Percentiles rank a stretch among this genome's conserved stretches.
These are phyloP conservation scores for Phytophthora hybrid DNA, from an alignment of 352 stramenopile genomes.

Conservation along the genomic window DNA sequence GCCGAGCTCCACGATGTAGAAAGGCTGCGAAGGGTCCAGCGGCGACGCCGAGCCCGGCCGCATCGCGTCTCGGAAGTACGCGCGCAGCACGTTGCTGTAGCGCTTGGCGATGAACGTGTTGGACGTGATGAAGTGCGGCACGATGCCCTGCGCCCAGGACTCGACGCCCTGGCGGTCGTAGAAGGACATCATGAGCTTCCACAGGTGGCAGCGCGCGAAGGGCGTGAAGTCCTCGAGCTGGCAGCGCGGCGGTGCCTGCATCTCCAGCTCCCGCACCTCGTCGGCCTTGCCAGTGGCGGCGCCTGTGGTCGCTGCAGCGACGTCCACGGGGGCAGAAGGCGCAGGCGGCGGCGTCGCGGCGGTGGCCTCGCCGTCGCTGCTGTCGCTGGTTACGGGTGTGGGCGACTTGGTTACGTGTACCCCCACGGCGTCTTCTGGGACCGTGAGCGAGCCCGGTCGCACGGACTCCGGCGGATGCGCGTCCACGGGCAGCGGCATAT, in stretches of 20 bases:
- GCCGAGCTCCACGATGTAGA: slow-evolving; percentile 96
- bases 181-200: slow-evolving; percentile 97
- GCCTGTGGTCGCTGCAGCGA: no score
- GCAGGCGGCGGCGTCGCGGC: slow-evolving; percentile 15
- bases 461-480: slow-evolving; percentile 19
- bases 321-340: slow-evolving; percentile 7
- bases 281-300: slow-evolving; percentile 46
- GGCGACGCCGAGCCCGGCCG: slow-evolving; percentile 42
- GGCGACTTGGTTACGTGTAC: slow-evolving; percentile 37
- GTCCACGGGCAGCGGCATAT: slow-evolving; percentile 42
- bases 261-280: slow-evolving; percentile 51
- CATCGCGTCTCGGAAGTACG: slow-evolving; percentile 73
- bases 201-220: slow-evolving; percentile 91
- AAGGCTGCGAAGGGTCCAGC: slow-evolving; percentile 79
- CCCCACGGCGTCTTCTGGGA: slow-evolving; percentile 15
- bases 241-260: slow-evolving; percentile 53
- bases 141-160: slow-evolving; percentile 93
- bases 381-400: slow-evolving; percentile 34
- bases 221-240: slow-evolving; percentile 91
- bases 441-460: slow-evolving; percentile 31
- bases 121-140: slow-evolving; percentile 97
- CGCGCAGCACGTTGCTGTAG: slow-evolving; percentile 81
- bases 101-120: slow-evolving; percentile 95
- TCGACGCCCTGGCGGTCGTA: slow-evolving; percentile 88
- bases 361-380: slow-evolving; percentile 35